Percentiles rank a stretch among this genome's conserved stretches.
These are phyloP conservation scores for Oxyria digyna DNA, from an alignment of 148 eudicot species.

Conservation along the genomic window DNA sequence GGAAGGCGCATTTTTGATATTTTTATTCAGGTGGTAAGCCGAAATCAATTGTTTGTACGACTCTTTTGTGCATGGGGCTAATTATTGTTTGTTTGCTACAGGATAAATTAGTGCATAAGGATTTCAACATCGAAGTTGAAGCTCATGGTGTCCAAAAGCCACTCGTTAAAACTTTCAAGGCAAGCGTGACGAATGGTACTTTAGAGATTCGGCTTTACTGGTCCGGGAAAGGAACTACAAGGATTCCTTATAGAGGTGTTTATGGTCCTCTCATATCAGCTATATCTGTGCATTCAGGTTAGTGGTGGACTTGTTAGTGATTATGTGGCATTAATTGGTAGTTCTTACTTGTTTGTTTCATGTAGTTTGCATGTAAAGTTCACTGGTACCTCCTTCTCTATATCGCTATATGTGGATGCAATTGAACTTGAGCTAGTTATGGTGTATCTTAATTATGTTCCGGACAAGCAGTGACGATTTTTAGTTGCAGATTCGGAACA, in stretches of 20 bases:
- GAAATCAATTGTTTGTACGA: background rate
- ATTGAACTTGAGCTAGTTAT: background rate
- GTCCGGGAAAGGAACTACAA: constrained; percentile 72
- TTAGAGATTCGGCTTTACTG: constrained; percentile 56
- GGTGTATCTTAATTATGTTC: background rate
- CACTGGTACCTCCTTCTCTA: too few relatives aligned
- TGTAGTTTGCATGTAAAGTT: too few relatives aligned
- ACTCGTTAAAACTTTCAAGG: constrained; percentile 23
- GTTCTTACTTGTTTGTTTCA: background rate
- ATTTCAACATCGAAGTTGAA: constrained; percentile 53
- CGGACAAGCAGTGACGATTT: background rate
- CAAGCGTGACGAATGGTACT: constrained; percentile 34
- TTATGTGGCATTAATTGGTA: constrained; percentile 11
- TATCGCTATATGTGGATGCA: too few relatives aligned
- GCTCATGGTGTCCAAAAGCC: constrained; percentile 44
- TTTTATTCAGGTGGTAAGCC: constrained; percentile 49
- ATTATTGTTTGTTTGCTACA: constrained; percentile 12
- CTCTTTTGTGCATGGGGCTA: background rate
- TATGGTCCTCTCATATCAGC: constrained; percentile 80
- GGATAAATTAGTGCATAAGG: constrained; percentile 41
- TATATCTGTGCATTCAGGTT: constrained; percentile 54
- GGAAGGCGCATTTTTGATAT: constrained; percentile 66
- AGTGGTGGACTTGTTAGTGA: constrained; percentile 33
- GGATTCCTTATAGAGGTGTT: constrained; percentile 56
- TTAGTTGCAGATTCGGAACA: background rate